Percentiles rank a stretch among this genome's conserved stretches.
Evolutionary conservation across 2,329 filamentous ascomycete species (phyloP).

Genomic region (Aotearoamyces nothofagi): DNA sequence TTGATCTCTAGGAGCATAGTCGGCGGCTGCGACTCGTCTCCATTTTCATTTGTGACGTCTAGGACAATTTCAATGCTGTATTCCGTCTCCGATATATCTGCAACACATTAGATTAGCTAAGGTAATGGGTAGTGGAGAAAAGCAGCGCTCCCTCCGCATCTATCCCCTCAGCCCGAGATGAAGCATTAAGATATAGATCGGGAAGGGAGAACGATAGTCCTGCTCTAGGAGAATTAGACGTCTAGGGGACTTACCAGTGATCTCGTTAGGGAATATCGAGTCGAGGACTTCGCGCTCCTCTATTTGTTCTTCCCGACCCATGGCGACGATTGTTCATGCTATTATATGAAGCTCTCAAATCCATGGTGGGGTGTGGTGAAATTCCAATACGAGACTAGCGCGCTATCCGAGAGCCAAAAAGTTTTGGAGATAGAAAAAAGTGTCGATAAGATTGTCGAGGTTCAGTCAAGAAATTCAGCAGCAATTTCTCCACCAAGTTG

Average conservation of each 20-base stretch:
- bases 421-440: conserved; percentile 5
- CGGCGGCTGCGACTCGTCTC: conserved; percentile 46
- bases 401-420: conserved; percentile 8
- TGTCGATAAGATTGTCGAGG: conserved; percentile 2
- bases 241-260: conserved; percentile 74
- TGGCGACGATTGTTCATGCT: no score
- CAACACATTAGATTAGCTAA: conserved; percentile 4
- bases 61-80: conserved; percentile 78
- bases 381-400: neutral
- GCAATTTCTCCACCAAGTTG: no score
- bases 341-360: no score
- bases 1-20: conserved; percentile 69
- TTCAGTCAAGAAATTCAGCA: no score
- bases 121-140: neutral
- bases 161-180: no score
- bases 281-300: conserved; percentile 97
- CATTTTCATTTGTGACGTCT: conserved; percentile 55
- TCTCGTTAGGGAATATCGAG: conserved; percentile 96
- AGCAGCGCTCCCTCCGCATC: no score
- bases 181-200: no score
- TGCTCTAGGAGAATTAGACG: no score
- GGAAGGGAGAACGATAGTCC: no score
- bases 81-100: conserved; percentile 81
- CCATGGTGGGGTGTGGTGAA: no score
- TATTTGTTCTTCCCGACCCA: conserved; percentile 73